Percentiles rank a stretch among this genome's conserved stretches.
Evolutionary conservation across 2,329 filamentous ascomycete genomes (phyloP).

Genomic region (Epichloe glyceriae): DNA sequence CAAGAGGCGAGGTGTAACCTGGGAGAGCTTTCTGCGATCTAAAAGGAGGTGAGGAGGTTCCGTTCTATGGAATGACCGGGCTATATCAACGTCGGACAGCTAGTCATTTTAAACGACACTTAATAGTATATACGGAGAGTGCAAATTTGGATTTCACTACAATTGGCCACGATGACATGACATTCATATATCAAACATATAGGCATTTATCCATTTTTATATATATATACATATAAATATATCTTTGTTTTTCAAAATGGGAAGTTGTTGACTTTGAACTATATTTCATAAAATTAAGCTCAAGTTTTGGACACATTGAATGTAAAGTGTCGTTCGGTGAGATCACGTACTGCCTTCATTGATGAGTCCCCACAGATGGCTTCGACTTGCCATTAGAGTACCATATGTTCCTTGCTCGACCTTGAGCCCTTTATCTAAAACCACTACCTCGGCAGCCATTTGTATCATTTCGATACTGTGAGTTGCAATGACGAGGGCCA

Average conservation of each 20-base stretch:
- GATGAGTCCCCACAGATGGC: constrained; percentile 37
- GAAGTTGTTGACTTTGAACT: no score
- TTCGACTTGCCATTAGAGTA: constrained; percentile 36
- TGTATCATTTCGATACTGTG: constrained; percentile 80
- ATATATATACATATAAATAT: background rate
- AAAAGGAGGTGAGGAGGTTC: constrained; percentile 11
- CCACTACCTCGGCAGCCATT: constrained; percentile 58
- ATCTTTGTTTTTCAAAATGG: background rate
- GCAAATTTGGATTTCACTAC: background rate
- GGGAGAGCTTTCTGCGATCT: constrained; percentile 13
- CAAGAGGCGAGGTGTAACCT: constrained; percentile 8
- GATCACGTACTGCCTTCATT: constrained; percentile 15
- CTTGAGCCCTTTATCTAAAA: constrained; percentile 55
- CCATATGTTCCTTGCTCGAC: constrained; percentile 56
- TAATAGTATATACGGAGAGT: background rate
- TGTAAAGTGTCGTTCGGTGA: background rate
- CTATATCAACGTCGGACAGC: background rate
- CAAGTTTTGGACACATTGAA: background rate
- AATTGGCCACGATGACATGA: constrained; percentile 1
- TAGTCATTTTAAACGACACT: background rate
- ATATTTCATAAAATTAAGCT: no score
- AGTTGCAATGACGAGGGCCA: constrained; percentile 71
- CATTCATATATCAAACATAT: background rate
- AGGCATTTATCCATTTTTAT: background rate
- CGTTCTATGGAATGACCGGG: background rate